Conservation (phyloP, 2,329 filamentous ascomycete genomes). For the Endocalyx cinctus region DNA sequence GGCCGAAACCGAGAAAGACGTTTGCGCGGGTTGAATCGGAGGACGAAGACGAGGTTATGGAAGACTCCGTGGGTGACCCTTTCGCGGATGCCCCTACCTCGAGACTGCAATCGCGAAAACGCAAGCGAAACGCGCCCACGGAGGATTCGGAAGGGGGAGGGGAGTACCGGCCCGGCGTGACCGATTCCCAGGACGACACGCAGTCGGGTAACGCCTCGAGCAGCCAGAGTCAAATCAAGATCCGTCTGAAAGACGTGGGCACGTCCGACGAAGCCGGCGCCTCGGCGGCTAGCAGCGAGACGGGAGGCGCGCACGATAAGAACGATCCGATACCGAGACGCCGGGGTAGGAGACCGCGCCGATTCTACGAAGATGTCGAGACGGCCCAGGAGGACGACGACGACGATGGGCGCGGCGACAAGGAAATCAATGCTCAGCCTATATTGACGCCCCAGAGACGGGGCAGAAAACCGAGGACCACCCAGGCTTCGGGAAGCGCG, state of each 20-base stretch:
- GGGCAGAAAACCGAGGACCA: conserved; percentile 19
- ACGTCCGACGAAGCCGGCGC: too few relatives aligned
- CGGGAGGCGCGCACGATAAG: conserved; percentile 6
- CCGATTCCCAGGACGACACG: conserved; percentile 21
- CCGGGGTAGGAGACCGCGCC: conserved; percentile 16
- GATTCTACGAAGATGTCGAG: conserved; percentile 10
- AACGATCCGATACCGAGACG: conserved; percentile 15
- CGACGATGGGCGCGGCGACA: conserved; percentile 12
- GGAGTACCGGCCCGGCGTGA: conserved; percentile 19
- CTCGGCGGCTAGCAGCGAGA: conserved; percentile 9
- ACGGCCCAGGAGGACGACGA: conserved; percentile 8
- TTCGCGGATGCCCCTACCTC: conserved; percentile 14
- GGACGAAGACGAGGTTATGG: conserved; percentile 18
- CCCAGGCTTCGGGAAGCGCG: conserved; percentile 6
- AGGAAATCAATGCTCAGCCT: conserved; percentile 8
- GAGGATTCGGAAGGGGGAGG: conserved; percentile 5
- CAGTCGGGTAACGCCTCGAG: conserved; percentile 13
- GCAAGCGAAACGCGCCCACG: too few relatives aligned
- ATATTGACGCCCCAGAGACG: conserved; percentile 17
- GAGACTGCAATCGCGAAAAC: conserved; percentile 23
- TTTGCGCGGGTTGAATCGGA: conserved; percentile 23
- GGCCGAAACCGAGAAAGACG: conserved; percentile 26
- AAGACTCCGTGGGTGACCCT: conserved; percentile 17
- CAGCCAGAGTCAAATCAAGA: conserved; percentile 8
- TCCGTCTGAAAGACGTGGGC: neutral